Evolutionary conservation across 2,329 filamentous ascomycete species (phyloP), one percentile per base, ranked within the genome.

Genomic region (Aspergillus flavus): DNA sequence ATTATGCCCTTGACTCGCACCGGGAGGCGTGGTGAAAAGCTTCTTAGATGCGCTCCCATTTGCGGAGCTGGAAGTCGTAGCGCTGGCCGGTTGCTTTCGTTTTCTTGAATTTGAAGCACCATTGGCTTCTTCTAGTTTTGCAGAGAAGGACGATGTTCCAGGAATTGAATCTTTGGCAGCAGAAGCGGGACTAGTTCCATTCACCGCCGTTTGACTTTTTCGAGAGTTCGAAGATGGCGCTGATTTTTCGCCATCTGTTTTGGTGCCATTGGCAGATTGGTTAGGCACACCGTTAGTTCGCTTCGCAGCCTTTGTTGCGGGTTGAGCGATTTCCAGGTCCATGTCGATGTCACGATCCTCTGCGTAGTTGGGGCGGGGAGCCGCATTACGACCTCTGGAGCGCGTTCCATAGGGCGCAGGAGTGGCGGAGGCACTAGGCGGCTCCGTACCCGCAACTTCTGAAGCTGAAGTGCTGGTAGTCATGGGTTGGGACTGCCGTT

Each of bases 281-380:
- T 64, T 71, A 36, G 71, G 48, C 16, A n/a, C n/a, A 45, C 71
- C 69, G 32, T 69, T 70, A 48, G 63, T 72, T 55, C 74, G 70
- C 66, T 80, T 78, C 55, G 74, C 67, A 23, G 69, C 61, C 64
- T 77, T 79, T 28, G 73, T 59, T 21, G 70, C 66, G 41, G 75
- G 72, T 64, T 71, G 68, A 23, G 71, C 66, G 56, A 73, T 86
- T 73, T 97, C 94, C 76, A 93, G 92, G 76, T 98, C 95, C 79
- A 92, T 88, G 73, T 98, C 94, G 70, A 94, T 84, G 78, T 97
- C 94, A 80, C 87, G 91, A 79, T 94, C 92, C 81, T 99, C 95
- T 57, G 95, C 94, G 79, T 99, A 99, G 80, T 99, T 99, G 69
- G 91, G 89, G 70, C 95, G 91, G 71, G 91, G 86, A 69, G 91